Evolutionary conservation across 331 rosid genomes (phyloP), one percentile per base, ranked within the genome.

Genomic region (Spiraea crenata): DNA sequence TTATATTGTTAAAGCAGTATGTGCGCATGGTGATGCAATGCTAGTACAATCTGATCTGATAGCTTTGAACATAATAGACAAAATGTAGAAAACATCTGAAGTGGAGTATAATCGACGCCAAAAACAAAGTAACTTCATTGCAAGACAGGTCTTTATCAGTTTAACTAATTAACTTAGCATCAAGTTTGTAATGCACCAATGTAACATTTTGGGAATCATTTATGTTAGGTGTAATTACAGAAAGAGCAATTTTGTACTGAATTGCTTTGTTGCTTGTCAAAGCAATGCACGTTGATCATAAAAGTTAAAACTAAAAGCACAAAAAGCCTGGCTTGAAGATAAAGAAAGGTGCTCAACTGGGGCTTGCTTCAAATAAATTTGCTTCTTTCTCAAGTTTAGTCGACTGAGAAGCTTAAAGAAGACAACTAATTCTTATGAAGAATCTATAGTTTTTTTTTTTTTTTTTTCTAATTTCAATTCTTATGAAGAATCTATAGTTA

Each of bases 281-380:
- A 61, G 15, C 66, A 39, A 61, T 25, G 39, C 47, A 40, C 48
- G 9, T 40, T n/a, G 48, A 40, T 25, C 48, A 61, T n/a, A 40
- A 17, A 61, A 61, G 20, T 60, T n/a, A 40, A 9, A 61, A 61
- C 45, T 60, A 8, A 60, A 60, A 39, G 65, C 37, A 45, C 31
- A 63, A 72, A 60, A 37, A 37, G 42, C 45, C 20, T 59, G 11
- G 45, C 31, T 72, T 72, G 45, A 48, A 47, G 67, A 9, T 60
- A 20, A 60, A 39, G 31, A 48, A 15, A 11, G 34, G 38, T 25
- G 16, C 1, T 9, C 31, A 51, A 5, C 38, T 11, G 31, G 38
- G 71, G 6, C 19, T 17, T 39, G 52, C 73, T 51, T 54, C 52
- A 50, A 40, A 52, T 12, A 49, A 54, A 25, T 6, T 56, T 42